These are phyloP conservation scores for Tagetes patula DNA, from an alignment of 129 eudicot genomes.

Conservation along the genomic window DNA sequence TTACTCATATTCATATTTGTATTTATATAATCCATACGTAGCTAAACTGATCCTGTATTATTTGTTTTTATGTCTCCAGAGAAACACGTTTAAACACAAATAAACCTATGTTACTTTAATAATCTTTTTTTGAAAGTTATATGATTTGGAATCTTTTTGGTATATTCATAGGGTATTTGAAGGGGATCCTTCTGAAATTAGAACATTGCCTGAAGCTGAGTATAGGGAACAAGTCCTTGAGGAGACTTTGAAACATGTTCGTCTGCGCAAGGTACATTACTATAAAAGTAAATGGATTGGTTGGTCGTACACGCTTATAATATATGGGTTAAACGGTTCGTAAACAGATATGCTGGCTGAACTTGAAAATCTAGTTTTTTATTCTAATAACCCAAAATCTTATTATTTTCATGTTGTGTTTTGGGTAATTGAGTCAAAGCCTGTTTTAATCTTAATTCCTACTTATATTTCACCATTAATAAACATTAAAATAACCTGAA, in stretches of 20 bases:
- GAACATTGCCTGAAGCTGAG: conserved; percentile 57
- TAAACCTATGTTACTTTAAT: background rate
- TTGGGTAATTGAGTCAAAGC: background rate
- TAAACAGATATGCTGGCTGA: background rate
- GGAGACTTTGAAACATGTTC: conserved; percentile 55
- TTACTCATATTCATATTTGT: background rate
- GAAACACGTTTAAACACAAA: background rate
- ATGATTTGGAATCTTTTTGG: conserved; percentile 9
- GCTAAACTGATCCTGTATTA: background rate
- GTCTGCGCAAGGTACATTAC: conserved; percentile 50
- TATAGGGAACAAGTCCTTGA: conserved; percentile 67
- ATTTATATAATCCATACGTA: background rate
- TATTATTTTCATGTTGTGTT: background rate
- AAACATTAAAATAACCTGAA: background rate
- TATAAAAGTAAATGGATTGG: background rate
- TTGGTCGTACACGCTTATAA: background rate
- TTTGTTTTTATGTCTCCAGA: conserved; percentile 10
- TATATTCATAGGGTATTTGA: conserved; percentile 51
- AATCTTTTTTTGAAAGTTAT: conserved; percentile 2
- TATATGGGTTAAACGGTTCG: background rate
- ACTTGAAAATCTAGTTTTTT: background rate
- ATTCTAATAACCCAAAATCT: background rate
- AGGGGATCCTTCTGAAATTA: conserved; percentile 61
- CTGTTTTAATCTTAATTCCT: background rate
- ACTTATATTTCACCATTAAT: background rate